phyloP scores from a whole-genome alignment of 495 filamentous ascomycete genomes.

The Tetracladium marchalianum region DNA sequence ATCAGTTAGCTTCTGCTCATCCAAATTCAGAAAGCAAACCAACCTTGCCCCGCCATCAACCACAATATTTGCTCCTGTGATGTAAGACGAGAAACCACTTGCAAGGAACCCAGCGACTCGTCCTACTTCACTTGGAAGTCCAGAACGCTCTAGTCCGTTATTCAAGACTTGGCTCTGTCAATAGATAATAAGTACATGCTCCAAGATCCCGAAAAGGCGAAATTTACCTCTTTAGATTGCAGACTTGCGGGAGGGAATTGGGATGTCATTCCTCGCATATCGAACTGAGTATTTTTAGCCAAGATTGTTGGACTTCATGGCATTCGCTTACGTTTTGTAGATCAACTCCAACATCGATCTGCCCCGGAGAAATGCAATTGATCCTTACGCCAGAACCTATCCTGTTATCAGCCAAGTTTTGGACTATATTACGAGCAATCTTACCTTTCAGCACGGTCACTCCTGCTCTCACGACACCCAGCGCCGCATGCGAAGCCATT shows the following conservation, averaged over 20 bases:
- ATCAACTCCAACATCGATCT: slow-evolving; percentile 49
- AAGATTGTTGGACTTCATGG: neutral
- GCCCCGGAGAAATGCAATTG: slow-evolving; percentile 47
- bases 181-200: neutral
- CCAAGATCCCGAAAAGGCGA: neutral
- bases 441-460: slow-evolving; percentile 43
- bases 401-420: slow-evolving; percentile 1
- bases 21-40: neutral
- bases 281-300: slow-evolving; percentile 24
- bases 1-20: slow-evolving; percentile 4
- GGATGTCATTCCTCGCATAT: slow-evolving; percentile 41
- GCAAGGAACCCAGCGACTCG: slow-evolving; percentile 46
- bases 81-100: slow-evolving; percentile 57
- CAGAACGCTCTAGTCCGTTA: slow-evolving; percentile 38
- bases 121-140: slow-evolving; percentile 44
- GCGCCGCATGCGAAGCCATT: slow-evolving; percentile 46
- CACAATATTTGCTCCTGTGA: slow-evolving; percentile 52
- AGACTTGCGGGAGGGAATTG: slow-evolving; percentile 46
- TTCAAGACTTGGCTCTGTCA: slow-evolving; percentile 27
- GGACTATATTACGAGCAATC: neutral
- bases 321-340: slow-evolving; percentile 28
- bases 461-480: slow-evolving; percentile 48
- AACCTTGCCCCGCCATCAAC: slow-evolving; percentile 48
- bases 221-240: slow-evolving; percentile 37
- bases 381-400: slow-evolving; percentile 43